These are phyloP conservation scores for Calonectria henricotiae DNA, from an alignment of 2,329 filamentous ascomycete genomes.

Conservation along the genomic window DNA sequence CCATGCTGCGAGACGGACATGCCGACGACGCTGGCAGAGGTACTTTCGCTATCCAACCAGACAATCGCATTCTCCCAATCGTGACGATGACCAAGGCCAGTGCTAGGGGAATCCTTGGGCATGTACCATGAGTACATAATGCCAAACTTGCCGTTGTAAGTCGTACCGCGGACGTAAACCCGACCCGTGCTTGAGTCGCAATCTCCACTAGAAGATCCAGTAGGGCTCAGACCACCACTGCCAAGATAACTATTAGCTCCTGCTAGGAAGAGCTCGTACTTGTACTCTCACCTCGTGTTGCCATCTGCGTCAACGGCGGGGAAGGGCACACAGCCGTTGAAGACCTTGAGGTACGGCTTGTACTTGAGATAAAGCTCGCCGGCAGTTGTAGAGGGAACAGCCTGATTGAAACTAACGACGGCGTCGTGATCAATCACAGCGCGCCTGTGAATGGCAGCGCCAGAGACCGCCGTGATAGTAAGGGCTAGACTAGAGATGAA, in stretches of 20 bases:
- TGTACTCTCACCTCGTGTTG: constrained; percentile 61
- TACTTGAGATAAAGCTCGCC: constrained; percentile 56
- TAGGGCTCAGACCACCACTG: constrained; percentile 57
- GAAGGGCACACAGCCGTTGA: constrained; percentile 76
- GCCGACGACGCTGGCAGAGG: constrained; percentile 53
- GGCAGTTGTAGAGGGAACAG: constrained; percentile 52
- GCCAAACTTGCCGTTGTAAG: constrained; percentile 56
- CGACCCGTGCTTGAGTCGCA: constrained; percentile 59
- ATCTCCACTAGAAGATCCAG: constrained; percentile 53
- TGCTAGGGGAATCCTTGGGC: constrained; percentile 61
- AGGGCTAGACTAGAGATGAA: constrained; percentile 46
- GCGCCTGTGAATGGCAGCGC: constrained; percentile 51
- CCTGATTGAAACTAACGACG: constrained; percentile 56
- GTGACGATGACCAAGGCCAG: constrained; percentile 53
- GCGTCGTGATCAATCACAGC: constrained; percentile 54
- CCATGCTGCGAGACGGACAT: constrained; percentile 60
- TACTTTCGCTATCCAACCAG: constrained; percentile 51
- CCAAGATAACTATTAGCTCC: background rate
- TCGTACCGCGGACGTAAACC: constrained; percentile 58
- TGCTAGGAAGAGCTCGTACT: background rate
- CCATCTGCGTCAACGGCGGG: constrained; percentile 73
- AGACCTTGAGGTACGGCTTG: constrained; percentile 62
- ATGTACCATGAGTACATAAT: constrained; percentile 67
- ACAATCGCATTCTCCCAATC: constrained; percentile 53
- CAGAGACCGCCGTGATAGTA: constrained; percentile 43